Percentiles rank a stretch among this genome's conserved stretches.
These are phyloP conservation scores for Globisporangium iwayamae DNA, from an alignment of 352 stramenopile genomes.

Conservation along the genomic window DNA sequence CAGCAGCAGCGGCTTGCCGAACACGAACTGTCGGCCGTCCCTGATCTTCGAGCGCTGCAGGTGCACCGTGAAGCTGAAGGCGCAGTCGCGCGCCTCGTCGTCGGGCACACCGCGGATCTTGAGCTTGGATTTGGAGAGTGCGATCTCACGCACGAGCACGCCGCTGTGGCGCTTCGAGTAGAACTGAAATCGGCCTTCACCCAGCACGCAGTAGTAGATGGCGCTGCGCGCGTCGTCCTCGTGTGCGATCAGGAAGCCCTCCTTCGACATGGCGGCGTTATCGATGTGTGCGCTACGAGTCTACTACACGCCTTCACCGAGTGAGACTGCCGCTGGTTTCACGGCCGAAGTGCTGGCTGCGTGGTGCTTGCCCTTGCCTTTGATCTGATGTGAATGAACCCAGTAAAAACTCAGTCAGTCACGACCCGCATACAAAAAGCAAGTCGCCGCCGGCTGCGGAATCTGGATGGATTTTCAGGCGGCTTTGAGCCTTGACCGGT, in stretches of 20 bases:
- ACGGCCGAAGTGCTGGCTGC: neutral
- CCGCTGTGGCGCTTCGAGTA: constrained; percentile 59
- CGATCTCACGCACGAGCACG: constrained; percentile 60
- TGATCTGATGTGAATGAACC: neutral
- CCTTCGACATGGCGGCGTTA: constrained; percentile 60
- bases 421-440: neutral
- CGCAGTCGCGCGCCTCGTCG: constrained; percentile 62
- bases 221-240: constrained; percentile 57
- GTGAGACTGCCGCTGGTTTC: too few species aligned
- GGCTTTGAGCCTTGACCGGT: neutral
- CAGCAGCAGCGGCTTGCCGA: constrained; percentile 49
- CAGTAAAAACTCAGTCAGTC: neutral
- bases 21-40: constrained; percentile 61
- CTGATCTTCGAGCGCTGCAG: constrained; percentile 72
- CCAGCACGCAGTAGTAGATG: constrained; percentile 80
- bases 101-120: constrained; percentile 76
- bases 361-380: neutral
- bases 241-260: constrained; percentile 77
- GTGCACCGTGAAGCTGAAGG: constrained; percentile 72
- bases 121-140: constrained; percentile 68
- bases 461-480: neutral
- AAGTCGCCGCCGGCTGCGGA: neutral
- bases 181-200: constrained; percentile 72
- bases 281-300: neutral
- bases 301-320: neutral